A percentile compares a stretch with the other conserved stretches of the same genome.
These are phyloP conservation scores for Pueraria montana DNA, from an alignment of 306 rosid species.

Conservation along the genomic window DNA sequence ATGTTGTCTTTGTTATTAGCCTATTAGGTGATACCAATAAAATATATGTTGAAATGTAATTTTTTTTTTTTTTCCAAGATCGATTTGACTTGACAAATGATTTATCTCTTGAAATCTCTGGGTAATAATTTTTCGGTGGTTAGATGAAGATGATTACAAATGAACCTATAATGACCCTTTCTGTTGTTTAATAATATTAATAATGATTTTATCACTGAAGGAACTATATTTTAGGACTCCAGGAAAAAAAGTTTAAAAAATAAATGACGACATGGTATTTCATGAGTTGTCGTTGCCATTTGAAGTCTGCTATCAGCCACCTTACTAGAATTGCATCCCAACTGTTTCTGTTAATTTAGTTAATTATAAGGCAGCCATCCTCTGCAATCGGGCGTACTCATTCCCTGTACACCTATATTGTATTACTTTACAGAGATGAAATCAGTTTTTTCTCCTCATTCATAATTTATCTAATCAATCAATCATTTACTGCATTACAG, in stretches of 20 bases:
- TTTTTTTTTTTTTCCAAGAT: neutral
- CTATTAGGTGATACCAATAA: neutral
- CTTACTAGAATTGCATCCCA: neutral
- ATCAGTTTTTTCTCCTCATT: neutral
- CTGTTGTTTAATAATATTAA: neutral
- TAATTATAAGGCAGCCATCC: neutral
- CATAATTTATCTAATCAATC: neutral
- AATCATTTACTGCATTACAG: neutral
- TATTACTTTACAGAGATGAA: neutral
- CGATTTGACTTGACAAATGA: neutral
- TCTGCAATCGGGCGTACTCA: neutral
- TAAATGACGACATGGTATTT: no score
- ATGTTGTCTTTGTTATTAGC: neutral
- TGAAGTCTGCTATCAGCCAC: neutral
- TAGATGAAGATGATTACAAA: conserved; percentile 24
- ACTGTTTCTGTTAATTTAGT: neutral
- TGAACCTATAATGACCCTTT: neutral
- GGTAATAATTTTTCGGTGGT: neutral
- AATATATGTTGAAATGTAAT: neutral
- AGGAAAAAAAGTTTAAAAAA: neutral
- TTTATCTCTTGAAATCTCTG: conserved; percentile 11
- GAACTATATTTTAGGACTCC: neutral
- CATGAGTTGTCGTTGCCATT: no score
- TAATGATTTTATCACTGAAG: neutral
- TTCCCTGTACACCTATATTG: neutral